phyloP scores from a whole-genome alignment of 1,284 basidiomycete genomes.

The Trichosporon sp. region DNA sequence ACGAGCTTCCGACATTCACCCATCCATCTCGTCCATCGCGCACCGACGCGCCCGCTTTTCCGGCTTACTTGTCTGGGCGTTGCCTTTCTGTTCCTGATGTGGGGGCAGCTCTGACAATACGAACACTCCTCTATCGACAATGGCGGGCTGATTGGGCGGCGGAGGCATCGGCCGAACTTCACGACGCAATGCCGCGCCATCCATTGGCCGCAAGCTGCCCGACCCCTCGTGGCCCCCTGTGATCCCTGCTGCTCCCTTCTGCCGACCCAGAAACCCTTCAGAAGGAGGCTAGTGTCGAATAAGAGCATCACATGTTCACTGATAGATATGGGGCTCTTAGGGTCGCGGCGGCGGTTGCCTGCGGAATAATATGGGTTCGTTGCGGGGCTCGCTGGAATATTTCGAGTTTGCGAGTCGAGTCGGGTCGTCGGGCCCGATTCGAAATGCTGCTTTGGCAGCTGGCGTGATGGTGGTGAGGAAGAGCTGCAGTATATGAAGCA shows the following conservation, averaged over 20 bases:
- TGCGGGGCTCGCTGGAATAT: background rate
- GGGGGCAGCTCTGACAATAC: background rate
- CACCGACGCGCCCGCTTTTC: background rate
- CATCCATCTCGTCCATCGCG: slow-evolving; percentile 10
- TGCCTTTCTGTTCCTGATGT: background rate
- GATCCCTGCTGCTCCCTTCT: background rate
- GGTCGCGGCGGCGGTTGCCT: background rate
- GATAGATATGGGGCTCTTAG: slow-evolving; percentile 13
- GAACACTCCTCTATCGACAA: background rate
- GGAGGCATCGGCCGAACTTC: background rate
- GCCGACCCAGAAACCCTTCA: background rate
- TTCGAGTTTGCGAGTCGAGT: background rate
- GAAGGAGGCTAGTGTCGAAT: background rate
- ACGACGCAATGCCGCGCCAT: background rate
- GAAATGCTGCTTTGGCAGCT: background rate
- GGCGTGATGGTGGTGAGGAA: background rate
- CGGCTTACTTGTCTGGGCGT: background rate
- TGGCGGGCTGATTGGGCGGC: background rate
- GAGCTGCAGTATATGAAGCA: slow-evolving; percentile 1
- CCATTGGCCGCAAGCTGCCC: background rate
- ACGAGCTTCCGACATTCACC: background rate
- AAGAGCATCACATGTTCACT: background rate
- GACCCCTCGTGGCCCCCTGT: slow-evolving; percentile 8
- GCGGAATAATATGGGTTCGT: background rate
- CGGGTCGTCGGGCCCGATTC: slow-evolving; percentile 8